A percentile compares a stretch with the other conserved stretches of the same genome.
These are phyloP conservation scores for Globisporangium splendens DNA, from an alignment of 352 stramenopile species.

Conservation along the genomic window DNA sequence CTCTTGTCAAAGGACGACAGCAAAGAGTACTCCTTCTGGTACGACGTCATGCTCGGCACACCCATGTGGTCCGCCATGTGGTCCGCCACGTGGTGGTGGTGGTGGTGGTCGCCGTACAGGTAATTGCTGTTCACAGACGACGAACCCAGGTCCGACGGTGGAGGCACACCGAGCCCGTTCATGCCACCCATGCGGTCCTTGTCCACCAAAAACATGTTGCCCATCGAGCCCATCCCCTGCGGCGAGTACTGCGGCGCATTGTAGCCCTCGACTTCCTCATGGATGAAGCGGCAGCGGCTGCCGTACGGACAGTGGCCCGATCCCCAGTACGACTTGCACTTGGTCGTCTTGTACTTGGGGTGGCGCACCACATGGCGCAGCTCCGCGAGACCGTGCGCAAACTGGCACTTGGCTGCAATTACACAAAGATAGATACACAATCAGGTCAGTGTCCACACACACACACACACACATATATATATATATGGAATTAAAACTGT, in stretches of 20 bases:
- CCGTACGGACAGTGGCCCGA: constrained; percentile 87
- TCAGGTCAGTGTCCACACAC: background rate
- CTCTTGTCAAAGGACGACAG: constrained; percentile 62
- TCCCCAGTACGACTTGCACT: constrained; percentile 90
- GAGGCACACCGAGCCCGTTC: constrained; percentile 22
- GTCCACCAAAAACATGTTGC: constrained; percentile 60
- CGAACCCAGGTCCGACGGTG: constrained; percentile 29
- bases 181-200: constrained; percentile 24
- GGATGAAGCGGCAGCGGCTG: constrained; percentile 85
- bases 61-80: constrained; percentile 21
- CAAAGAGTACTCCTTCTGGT: constrained; percentile 65
- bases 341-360: constrained; percentile 91
- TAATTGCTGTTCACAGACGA: constrained; percentile 30
- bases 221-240: constrained; percentile 24
- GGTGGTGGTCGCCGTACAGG: constrained; percentile 23
- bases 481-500: too few relatives aligned
- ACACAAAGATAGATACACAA: background rate
- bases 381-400: constrained; percentile 77
- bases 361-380: constrained; percentile 82
- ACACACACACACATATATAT: too few relatives aligned
- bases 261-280: constrained; percentile 74
- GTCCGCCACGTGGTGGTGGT: too few relatives aligned
- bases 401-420: constrained; percentile 79
- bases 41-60: constrained; percentile 30
- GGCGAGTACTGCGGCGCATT: constrained; percentile 52